phyloP scores from a whole-genome alignment of 2,329 filamentous ascomycete genomes.

The Huntiella savannae region DNA sequence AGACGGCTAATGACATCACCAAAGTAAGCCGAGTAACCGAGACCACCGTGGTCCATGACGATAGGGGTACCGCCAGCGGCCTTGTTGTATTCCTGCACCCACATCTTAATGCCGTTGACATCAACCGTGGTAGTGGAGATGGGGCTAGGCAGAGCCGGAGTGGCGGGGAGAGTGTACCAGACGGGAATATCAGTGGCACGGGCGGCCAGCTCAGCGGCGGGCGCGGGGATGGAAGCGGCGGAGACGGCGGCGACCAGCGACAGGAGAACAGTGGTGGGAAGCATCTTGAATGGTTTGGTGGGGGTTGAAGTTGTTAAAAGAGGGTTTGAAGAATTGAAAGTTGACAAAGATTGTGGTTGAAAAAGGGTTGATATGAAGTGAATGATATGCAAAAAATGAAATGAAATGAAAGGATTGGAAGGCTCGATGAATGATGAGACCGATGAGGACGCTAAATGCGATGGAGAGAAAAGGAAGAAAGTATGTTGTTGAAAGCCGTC shows the following conservation, averaged over 20 bases:
- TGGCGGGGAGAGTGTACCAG: slow-evolving; percentile 20
- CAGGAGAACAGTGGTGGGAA: slow-evolving; percentile 2
- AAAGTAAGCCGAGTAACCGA: slow-evolving; percentile 24
- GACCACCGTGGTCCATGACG: slow-evolving; percentile 23
- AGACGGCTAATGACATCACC: slow-evolving; percentile 20
- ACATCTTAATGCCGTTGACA: slow-evolving; percentile 22
- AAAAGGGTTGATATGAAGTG: not conserved
- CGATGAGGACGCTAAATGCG: not conserved
- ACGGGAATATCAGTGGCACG: slow-evolving; percentile 14
- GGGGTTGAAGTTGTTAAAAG: no score
- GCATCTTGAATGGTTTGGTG: not conserved
- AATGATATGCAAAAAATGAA: not conserved
- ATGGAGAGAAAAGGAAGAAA: not conserved
- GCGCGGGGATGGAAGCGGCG: slow-evolving; percentile 6
- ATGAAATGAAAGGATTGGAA: not conserved
- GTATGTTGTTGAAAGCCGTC: not conserved
- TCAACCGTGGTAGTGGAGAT: slow-evolving; percentile 16
- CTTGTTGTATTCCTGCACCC: slow-evolving; percentile 24
- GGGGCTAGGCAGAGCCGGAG: slow-evolving; percentile 20
- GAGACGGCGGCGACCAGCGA: slow-evolving; percentile 1
- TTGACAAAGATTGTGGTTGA: not conserved
- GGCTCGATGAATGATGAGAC: not conserved
- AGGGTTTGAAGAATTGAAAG: not conserved
- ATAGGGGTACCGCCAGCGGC: slow-evolving; percentile 18
- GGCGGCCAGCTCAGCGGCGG: slow-evolving; percentile 13